Conservation (phyloP, 129 eudicot genomes). For the Helianthus tuberosus region DNA sequence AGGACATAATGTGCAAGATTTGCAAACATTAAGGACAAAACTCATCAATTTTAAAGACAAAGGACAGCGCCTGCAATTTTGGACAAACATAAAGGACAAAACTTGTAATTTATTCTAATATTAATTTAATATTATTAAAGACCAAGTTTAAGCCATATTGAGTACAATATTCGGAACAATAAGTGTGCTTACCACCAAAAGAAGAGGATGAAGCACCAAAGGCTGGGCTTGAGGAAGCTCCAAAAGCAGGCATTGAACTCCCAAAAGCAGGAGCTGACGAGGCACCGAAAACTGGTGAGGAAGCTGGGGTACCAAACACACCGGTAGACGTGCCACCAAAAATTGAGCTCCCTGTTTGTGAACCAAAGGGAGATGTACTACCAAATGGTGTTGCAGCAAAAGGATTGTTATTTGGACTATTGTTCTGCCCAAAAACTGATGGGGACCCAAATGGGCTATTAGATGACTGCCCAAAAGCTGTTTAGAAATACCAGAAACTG, state of each 20-base stretch:
- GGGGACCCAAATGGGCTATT: slow-evolving; percentile 82
- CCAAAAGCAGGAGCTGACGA: slow-evolving; percentile 85
- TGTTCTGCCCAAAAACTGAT: slow-evolving; percentile 86
- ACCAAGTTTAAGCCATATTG: slow-evolving; percentile 3
- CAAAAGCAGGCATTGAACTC: slow-evolving; percentile 66
- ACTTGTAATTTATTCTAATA: too few relatives aligned
- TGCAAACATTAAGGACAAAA: too few relatives aligned
- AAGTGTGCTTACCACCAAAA: slow-evolving; percentile 62
- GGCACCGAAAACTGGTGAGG: slow-evolving; percentile 87
- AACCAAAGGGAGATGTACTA: slow-evolving; percentile 75
- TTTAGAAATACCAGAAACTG: slow-evolving; percentile 11
- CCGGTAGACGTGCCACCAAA: slow-evolving; percentile 95
- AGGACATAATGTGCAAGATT: too few relatives aligned
- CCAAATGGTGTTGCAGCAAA: slow-evolving; percentile 95
- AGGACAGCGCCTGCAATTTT: too few relatives aligned
- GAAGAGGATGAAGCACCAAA: slow-evolving; percentile 72
- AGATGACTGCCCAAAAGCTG: slow-evolving; percentile 97
- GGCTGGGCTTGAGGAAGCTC: slow-evolving; percentile 67
- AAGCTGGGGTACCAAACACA: slow-evolving; percentile 80
- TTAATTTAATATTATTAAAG: neutral
- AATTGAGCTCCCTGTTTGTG: slow-evolving; percentile 84
- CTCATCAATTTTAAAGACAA: too few relatives aligned
- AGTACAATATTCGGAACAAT: neutral
- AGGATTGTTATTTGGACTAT: slow-evolving; percentile 71
- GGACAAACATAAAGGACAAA: too few relatives aligned